Evolutionary conservation across 768 basidiomycete species (phyloP).

Genomic region (Amanita fuliginea): DNA sequence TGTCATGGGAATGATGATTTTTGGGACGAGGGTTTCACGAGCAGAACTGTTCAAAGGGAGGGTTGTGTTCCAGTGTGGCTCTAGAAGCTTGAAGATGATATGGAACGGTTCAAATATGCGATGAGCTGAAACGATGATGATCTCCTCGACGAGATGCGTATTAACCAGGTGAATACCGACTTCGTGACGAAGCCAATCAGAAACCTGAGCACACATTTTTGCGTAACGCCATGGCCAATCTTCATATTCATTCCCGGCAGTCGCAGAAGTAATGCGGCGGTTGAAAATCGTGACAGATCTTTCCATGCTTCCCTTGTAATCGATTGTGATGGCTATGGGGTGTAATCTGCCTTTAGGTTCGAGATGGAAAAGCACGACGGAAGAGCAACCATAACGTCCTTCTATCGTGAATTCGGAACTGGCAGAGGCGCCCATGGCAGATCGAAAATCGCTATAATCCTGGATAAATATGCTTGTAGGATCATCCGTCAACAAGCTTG

Average conservation of each 20-base stretch:
- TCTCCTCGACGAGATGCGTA: slow-evolving; percentile 21
- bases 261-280: slow-evolving; percentile 10
- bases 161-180: slow-evolving; percentile 17
- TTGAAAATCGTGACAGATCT: slow-evolving; percentile 20
- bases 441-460: not conserved
- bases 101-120: slow-evolving; percentile 15
- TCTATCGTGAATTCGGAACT: slow-evolving; percentile 10
- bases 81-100: slow-evolving; percentile 16
- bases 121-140: slow-evolving; percentile 19
- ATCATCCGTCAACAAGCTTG: not conserved
- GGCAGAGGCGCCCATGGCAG: not conserved
- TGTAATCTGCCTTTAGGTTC: slow-evolving; percentile 16
- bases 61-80: slow-evolving; percentile 19
- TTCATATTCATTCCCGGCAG: slow-evolving; percentile 5
- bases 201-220: slow-evolving; percentile 18
- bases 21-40: slow-evolving; percentile 9
- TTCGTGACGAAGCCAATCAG: slow-evolving; percentile 21
- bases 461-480: not conserved
- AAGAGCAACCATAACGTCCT: slow-evolving; percentile 15
- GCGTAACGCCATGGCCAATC: slow-evolving; percentile 25
- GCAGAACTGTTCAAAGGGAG: slow-evolving; percentile 18
- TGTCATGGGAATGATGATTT: not conserved
- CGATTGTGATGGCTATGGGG: slow-evolving; percentile 18
- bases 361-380: slow-evolving; percentile 19
- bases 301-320: slow-evolving; percentile 18